A percentile compares a stretch with the other conserved stretches of the same genome.
phyloP scores from a whole-genome alignment of 2,329 filamentous ascomycete genomes.

The Ceratocystis huliohia region DNA sequence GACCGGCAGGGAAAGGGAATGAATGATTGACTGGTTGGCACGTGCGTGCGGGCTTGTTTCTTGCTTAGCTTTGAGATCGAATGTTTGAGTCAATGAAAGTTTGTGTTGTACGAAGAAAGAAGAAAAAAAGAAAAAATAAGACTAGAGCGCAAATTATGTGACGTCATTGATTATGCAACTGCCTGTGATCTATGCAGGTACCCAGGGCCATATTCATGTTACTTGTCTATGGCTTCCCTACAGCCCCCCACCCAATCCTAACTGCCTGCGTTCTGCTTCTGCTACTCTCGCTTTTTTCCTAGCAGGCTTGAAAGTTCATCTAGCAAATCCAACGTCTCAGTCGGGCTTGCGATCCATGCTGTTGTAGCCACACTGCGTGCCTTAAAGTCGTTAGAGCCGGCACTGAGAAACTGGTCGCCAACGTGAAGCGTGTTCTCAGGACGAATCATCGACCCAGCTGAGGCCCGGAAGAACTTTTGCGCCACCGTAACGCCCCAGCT shows the following conservation, averaged over 20 bases:
- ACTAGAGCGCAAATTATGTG: background rate
- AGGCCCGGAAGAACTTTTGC: constrained; percentile 64
- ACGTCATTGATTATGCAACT: constrained; percentile 7
- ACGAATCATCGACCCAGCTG: constrained; percentile 44
- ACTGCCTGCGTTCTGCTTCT: no score
- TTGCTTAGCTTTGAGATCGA: background rate
- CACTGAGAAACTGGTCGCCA: constrained; percentile 91
- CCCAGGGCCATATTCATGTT: background rate
- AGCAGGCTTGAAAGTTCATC: constrained; percentile 62
- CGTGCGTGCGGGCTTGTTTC: background rate
- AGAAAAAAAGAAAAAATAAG: no score
- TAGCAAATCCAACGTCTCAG: constrained; percentile 77
- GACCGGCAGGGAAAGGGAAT: background rate
- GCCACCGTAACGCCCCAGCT: constrained; percentile 88
- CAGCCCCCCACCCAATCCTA: background rate
- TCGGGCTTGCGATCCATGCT: constrained; percentile 89
- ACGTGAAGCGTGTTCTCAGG: constrained; percentile 80
- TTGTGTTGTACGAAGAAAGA: no score
- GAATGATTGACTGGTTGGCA: background rate
- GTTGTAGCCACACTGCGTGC: constrained; percentile 83
- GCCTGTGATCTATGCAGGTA: background rate
- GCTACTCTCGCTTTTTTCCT: constrained; percentile 32
- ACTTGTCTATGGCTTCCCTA: background rate
- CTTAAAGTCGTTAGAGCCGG: constrained; percentile 95
- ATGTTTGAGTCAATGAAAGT: background rate